Conservation (phyloP, 345 rosid species). For the Brassica juncea region DNA sequence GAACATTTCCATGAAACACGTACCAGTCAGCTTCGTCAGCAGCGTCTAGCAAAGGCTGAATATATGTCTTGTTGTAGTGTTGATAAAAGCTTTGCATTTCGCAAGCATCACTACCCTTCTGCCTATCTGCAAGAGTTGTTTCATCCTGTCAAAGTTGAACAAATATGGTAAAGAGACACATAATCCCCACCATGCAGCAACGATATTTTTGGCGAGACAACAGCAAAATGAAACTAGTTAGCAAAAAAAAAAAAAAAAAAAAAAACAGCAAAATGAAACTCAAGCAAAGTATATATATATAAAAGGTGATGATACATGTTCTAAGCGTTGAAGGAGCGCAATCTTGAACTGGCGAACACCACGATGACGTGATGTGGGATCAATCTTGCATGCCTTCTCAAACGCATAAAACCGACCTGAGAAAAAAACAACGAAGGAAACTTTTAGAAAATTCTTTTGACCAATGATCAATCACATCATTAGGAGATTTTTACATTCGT, state of each 20-base stretch:
- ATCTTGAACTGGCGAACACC: conserved; percentile 86
- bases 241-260: no score
- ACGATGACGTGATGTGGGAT: conserved; percentile 76
- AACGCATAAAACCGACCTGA: conserved; percentile 81
- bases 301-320: conserved; percentile 49
- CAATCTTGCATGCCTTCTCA: conserved; percentile 70
- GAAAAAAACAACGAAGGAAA: conserved; percentile 2
- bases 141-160: conserved; percentile 58
- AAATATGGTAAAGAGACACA: neutral
- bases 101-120: conserved; percentile 75
- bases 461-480: neutral
- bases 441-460: neutral
- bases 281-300: neutral
- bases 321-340: conserved; percentile 75
- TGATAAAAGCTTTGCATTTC: conserved; percentile 88
- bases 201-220: neutral
- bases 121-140: conserved; percentile 66
- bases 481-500: neutral
- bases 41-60: conserved; percentile 75
- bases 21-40: conserved; percentile 82
- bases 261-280: conserved; percentile 13
- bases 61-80: conserved; percentile 75
- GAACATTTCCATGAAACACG: conserved; percentile 20
- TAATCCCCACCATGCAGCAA: neutral
- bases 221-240: conserved; percentile 4